Evolutionary conservation across 495 filamentous ascomycete genomes (phyloP).

Genomic region (Halenospora varia): DNA sequence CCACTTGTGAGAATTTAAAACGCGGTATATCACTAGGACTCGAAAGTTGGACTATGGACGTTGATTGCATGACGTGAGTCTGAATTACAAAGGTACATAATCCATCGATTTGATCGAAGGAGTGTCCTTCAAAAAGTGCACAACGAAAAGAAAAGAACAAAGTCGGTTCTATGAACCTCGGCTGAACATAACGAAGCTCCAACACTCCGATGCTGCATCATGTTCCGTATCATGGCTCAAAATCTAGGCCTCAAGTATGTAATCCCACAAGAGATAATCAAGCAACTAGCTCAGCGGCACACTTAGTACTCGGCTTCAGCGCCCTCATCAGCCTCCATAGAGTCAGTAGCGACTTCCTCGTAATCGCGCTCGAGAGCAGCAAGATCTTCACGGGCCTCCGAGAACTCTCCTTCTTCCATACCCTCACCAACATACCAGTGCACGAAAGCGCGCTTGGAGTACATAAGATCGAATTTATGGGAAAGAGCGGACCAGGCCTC

Average conservation of each 20-base stretch:
- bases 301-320: slow-evolving; percentile 93
- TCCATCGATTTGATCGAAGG: slow-evolving; percentile 15
- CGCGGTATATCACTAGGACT: no score
- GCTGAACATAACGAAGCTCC: slow-evolving; percentile 22
- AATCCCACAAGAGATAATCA: slow-evolving; percentile 23
- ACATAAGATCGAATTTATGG: slow-evolving; percentile 99
- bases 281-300: slow-evolving; percentile 2
- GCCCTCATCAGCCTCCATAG: slow-evolving; percentile 82
- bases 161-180: slow-evolving; percentile 19
- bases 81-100: slow-evolving; percentile 22
- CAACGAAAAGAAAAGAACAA: slow-evolving; percentile 16
- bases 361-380: slow-evolving; percentile 98
- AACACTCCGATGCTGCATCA: slow-evolving; percentile 21
- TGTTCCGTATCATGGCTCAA: slow-evolving; percentile 20
- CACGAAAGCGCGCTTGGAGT: slow-evolving; percentile 99
- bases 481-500: slow-evolving; percentile 98
- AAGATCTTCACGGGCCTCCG: slow-evolving; percentile 96
- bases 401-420: slow-evolving; percentile 99
- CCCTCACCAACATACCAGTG: slow-evolving; percentile 99
- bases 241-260: slow-evolving; percentile 27
- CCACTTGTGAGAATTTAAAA: no score
- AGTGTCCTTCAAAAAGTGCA: slow-evolving; percentile 15
- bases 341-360: slow-evolving; percentile 98
- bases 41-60: not conserved
- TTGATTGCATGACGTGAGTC: slow-evolving; percentile 5